Percentiles rank a stretch among this genome's conserved stretches.
These are phyloP conservation scores for Cantharellus anzutake DNA, from an alignment of 768 basidiomycete genomes.

Conservation along the genomic window DNA sequence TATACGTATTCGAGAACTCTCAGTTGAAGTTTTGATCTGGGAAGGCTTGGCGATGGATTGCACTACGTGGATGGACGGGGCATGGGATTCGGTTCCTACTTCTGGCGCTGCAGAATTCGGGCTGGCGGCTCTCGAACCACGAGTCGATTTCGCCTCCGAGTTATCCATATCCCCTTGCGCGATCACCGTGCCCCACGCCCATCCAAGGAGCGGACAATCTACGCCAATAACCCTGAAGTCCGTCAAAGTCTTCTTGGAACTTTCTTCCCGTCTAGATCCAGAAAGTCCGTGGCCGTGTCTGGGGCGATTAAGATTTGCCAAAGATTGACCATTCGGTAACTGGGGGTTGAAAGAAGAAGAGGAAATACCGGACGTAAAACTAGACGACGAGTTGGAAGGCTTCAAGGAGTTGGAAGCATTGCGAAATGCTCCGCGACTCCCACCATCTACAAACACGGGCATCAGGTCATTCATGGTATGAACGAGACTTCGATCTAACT, in stretches of 20 bases:
- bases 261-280: conserved; percentile 19
- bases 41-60: conserved; percentile 4
- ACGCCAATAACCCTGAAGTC: conserved; percentile 95
- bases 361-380: background rate
- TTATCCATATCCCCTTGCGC: background rate
- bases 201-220: conserved; percentile 60
- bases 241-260: conserved; percentile 61
- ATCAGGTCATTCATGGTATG: background rate
- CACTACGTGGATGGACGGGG: background rate
- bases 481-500: background rate
- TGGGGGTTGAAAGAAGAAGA: background rate
- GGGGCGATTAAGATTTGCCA: conserved; percentile 10
- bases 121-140: conserved; percentile 19
- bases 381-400: background rate
- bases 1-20: conserved; percentile 56
- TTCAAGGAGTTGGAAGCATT: background rate
- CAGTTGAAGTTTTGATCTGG: conserved; percentile 10
- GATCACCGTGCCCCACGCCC: conserved; percentile 58
- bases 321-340: background rate
- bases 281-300: conserved; percentile 12
- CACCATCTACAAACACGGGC: conserved; percentile 5
- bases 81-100: background rate
- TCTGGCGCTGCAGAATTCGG: conserved; percentile 5
- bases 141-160: background rate
- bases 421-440: background rate